Evolutionary conservation across 2,329 filamentous ascomycete genomes (phyloP).

Genomic region (Penicillium sp.): DNA sequence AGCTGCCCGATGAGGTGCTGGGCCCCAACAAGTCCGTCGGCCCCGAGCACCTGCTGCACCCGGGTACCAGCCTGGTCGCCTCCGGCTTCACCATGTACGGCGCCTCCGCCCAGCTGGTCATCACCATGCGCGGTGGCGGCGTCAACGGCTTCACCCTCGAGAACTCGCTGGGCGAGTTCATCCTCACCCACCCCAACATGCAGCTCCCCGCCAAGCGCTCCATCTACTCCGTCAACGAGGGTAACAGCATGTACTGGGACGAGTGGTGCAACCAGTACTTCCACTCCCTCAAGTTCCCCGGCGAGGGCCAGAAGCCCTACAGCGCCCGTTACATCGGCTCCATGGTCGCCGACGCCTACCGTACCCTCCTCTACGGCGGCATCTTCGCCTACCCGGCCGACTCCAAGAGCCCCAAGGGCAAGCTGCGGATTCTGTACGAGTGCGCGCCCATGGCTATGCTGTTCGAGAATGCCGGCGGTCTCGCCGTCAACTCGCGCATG

Average conservation of each 20-base stretch:
- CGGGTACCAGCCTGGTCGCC: constrained; percentile 87
- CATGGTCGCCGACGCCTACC: constrained; percentile 98
- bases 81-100: constrained; percentile 99
- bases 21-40: constrained; percentile 56
- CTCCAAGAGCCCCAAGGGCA: constrained; percentile 97
- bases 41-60: constrained; percentile 73
- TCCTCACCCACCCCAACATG: constrained; percentile 96
- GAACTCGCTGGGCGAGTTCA: constrained; percentile 96
- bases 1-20: constrained; percentile 66
- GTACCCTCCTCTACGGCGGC: constrained; percentile 90
- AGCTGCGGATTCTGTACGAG: constrained; percentile 95
- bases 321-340: constrained; percentile 91
- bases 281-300: constrained; percentile 78
- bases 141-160: constrained; percentile 99
- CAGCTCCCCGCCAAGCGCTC: constrained; percentile 70
- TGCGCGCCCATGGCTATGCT: constrained; percentile 99
- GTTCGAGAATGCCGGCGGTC: constrained; percentile 95
- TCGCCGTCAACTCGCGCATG: constrained; percentile 90
- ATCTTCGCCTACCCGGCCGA: constrained; percentile 98
- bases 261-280: constrained; percentile 85
- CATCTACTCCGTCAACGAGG: constrained; percentile 99
- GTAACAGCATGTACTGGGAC: constrained; percentile 96
- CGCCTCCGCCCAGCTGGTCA: constrained; percentile 89
- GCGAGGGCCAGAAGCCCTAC: constrained; percentile 75
- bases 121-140: constrained; percentile 87